A percentile compares a stretch with the other conserved stretches of the same genome.
Conservation (phyloP, 352 stramenopile genomes). For the Pythium phragmitis region DNA sequence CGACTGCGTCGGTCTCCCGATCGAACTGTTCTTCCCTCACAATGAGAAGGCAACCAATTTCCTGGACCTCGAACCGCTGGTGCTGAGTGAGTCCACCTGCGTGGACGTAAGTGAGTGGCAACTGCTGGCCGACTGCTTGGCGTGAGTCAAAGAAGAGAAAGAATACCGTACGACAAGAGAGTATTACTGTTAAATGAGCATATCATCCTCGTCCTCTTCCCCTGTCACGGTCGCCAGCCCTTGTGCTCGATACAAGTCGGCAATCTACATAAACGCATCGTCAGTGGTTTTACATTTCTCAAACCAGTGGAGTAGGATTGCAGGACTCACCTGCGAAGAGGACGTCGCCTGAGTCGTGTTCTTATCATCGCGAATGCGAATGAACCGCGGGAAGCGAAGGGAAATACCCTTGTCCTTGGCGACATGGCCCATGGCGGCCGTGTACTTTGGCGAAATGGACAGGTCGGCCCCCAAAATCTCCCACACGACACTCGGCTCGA, state of each 20-base stretch:
- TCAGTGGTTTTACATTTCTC: background rate
- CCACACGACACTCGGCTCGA: conserved; percentile 96
- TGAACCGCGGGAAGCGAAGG: conserved; percentile 98
- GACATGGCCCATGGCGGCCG: conserved; percentile 91
- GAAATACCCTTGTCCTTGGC: conserved; percentile 94
- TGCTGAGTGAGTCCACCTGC: background rate
- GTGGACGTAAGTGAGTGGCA: conserved; percentile 8
- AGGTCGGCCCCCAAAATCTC: conserved; percentile 98
- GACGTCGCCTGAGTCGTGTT: conserved; percentile 94
- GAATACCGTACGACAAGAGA: background rate
- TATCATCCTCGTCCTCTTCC: conserved; percentile 67
- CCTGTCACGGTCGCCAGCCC: conserved; percentile 64
- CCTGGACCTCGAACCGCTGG: background rate
- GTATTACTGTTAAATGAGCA: conserved; percentile 60
- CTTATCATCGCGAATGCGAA: conserved; percentile 98
- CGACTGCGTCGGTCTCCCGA: conserved; percentile 15
- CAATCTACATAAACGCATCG: conserved; percentile 47
- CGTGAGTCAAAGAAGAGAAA: conserved; percentile 7
- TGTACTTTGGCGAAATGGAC: conserved; percentile 98
- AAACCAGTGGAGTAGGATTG: background rate
- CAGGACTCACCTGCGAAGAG: conserved; percentile 89
- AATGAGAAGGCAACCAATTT: background rate
- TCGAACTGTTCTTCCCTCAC: conserved; percentile 15
- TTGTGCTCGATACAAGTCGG: conserved; percentile 78
- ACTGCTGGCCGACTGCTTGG: conserved; percentile 11